Percentiles rank a stretch among this genome's conserved stretches.
Evolutionary conservation across 441 rosid species (phyloP).

Genomic region (Pelargonium cotyledonis): DNA sequence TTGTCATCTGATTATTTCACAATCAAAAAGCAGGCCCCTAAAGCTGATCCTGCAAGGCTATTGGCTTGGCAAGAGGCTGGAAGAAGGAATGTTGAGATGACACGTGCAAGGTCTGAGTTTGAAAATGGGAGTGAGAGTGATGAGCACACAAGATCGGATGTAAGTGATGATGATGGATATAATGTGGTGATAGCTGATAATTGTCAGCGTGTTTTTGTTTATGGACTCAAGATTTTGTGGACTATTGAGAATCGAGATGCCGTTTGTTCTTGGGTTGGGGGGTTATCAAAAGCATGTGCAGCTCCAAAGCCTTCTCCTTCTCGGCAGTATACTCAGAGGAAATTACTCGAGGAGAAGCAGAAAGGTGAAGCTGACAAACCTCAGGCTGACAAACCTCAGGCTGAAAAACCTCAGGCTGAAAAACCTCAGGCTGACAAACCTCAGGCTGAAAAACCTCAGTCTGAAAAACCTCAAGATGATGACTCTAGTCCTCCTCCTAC

Average conservation of each 20-base stretch:
- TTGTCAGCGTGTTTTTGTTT: constrained; percentile 90
- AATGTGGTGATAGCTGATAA: constrained; percentile 95
- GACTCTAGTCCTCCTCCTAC: constrained; percentile 21
- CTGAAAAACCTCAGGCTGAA: constrained; percentile 32
- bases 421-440: constrained; percentile 30
- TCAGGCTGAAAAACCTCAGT: constrained; percentile 13
- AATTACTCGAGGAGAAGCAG: constrained; percentile 68
- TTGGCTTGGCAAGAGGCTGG: no score
- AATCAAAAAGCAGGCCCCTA: no score
- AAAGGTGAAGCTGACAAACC: constrained; percentile 40
- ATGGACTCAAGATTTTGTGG: constrained; percentile 96
- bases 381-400: constrained; percentile 13
- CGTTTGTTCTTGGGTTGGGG: constrained; percentile 96
- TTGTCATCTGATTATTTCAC: constrained; percentile 88
- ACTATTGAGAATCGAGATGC: constrained; percentile 85
- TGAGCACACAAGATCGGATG: constrained; percentile 74
- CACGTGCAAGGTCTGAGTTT: constrained; percentile 59
- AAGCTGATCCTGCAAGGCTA: no score
- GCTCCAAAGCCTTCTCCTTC: constrained; percentile 94
- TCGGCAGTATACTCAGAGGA: constrained; percentile 83
- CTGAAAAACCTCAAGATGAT: constrained; percentile 33
- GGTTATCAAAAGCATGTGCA: constrained; percentile 86
- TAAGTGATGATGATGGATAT: constrained; percentile 94
- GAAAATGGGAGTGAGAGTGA: constrained; percentile 97
- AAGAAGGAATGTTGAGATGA: no score